Evolutionary conservation across 129 eudicot species (phyloP).

Genomic region (Artemisia tridentata): DNA sequence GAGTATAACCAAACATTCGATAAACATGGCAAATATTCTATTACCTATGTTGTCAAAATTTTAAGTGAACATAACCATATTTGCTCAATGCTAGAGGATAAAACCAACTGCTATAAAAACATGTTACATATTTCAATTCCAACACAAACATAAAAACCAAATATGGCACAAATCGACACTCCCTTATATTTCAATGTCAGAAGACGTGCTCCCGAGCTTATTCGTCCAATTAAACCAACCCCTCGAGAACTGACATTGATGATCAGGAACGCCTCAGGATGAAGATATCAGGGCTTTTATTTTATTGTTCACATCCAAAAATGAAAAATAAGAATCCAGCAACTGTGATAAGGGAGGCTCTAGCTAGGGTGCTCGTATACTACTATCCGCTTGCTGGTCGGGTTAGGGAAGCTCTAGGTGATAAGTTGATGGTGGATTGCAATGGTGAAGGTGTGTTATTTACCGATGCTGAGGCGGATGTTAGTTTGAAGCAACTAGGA

Average conservation of each 20-base stretch:
- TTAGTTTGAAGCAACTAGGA: slow-evolving; percentile 21
- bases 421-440: slow-evolving; percentile 39
- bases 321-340: slow-evolving; percentile 26
- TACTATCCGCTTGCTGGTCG: slow-evolving; percentile 30
- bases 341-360: slow-evolving; percentile 24
- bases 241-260: slow-evolving; percentile 37
- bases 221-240: slow-evolving; percentile 20
- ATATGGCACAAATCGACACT: slow-evolving; percentile 8
- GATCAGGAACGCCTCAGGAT: slow-evolving; percentile 12
- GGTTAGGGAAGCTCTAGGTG: slow-evolving; percentile 36
- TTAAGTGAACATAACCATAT: no score
- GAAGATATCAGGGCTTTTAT: background rate
- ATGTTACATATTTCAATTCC: no score
- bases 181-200: slow-evolving; percentile 21
- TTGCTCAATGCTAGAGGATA: no score
- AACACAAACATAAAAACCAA: background rate
- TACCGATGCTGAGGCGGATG: slow-evolving; percentile 31
- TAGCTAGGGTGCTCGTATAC: slow-evolving; percentile 21
- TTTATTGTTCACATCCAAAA: slow-evolving; percentile 17
- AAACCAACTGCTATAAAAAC: no score
- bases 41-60: no score
- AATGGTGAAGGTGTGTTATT: slow-evolving; percentile 31
- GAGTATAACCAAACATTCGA: no score
- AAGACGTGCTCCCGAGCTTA: slow-evolving; percentile 29
- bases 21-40: no score